A percentile compares a stretch with the other conserved stretches of the same genome.
phyloP scores from a whole-genome alignment of 305 asterid species.

The Fraxinus sp. region DNA sequence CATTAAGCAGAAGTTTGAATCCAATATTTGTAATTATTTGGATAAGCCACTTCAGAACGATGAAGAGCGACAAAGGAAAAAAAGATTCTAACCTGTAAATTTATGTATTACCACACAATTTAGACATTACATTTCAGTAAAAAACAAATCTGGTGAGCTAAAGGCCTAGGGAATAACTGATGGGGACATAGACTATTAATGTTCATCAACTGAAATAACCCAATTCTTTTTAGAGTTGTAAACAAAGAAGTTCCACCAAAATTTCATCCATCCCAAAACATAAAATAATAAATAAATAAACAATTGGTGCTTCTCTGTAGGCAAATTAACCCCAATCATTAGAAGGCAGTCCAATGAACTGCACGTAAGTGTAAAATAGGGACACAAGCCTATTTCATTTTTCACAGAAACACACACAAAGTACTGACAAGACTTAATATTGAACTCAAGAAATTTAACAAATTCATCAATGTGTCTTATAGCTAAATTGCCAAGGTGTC shows the following conservation, averaged over 20 bases:
- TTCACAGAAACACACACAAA: conserved; percentile 8
- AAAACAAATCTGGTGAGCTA: background rate
- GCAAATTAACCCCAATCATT: background rate
- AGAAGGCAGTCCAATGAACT: background rate
- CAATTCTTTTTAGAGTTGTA: background rate
- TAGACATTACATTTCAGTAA: background rate
- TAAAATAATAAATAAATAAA: too few species aligned
- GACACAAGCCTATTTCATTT: background rate
- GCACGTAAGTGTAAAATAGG: background rate
- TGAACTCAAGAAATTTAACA: conserved; percentile 2
- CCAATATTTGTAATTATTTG: background rate
- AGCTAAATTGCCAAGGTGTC: too few species aligned
- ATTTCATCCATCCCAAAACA: too few species aligned
- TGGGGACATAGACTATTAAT: background rate
- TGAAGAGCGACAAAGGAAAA: conserved; percentile 8
- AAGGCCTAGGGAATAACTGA: background rate
- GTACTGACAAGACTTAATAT: background rate
- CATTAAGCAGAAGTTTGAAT: conserved; percentile 19
- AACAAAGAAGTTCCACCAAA: background rate
- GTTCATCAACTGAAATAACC: background rate
- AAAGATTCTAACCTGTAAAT: background rate
- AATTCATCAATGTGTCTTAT: too few species aligned
- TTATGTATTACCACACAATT: background rate
- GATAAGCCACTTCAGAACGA: conserved; percentile 2
- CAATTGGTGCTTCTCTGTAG: background rate